phyloP scores from a whole-genome alignment of 306 rosid species.

The Fragaria vesca region DNA sequence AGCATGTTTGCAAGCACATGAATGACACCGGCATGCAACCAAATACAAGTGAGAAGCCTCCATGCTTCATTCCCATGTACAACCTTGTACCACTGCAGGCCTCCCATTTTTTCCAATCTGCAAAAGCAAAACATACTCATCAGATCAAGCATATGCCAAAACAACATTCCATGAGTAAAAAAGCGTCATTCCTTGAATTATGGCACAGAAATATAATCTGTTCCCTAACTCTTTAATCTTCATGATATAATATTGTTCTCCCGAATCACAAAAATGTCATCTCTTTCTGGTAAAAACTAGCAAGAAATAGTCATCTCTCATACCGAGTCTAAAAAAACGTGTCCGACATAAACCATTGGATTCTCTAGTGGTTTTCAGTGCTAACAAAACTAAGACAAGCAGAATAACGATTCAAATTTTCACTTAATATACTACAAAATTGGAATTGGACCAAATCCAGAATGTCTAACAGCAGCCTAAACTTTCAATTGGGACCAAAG shows the following conservation, averaged over 20 bases:
- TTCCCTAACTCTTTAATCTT: background rate
- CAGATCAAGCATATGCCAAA: background rate
- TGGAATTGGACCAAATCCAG: background rate
- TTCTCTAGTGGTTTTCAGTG: background rate
- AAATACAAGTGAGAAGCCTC: conserved; percentile 47
- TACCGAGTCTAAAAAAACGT: background rate
- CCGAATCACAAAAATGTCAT: background rate
- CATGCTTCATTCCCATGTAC: conserved; percentile 42
- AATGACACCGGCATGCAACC: conserved; percentile 57
- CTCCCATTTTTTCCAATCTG: conserved; percentile 54
- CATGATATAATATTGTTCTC: background rate
- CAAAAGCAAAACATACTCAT: background rate
- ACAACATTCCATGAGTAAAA: background rate
- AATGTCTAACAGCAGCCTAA: background rate
- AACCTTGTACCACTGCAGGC: conserved; percentile 35
- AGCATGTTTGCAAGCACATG: conserved; percentile 53
- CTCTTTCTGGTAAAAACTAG: background rate
- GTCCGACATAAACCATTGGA: background rate
- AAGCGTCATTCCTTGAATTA: background rate
- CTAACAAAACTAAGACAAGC: background rate
- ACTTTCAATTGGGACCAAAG: background rate
- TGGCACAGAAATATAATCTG: background rate
- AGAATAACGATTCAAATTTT: background rate
- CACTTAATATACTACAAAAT: background rate
- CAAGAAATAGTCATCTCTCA: background rate